Evolutionary conservation across 108 stramenopile species (phyloP).

Genomic region (Asterionellopsis glacialis): DNA sequence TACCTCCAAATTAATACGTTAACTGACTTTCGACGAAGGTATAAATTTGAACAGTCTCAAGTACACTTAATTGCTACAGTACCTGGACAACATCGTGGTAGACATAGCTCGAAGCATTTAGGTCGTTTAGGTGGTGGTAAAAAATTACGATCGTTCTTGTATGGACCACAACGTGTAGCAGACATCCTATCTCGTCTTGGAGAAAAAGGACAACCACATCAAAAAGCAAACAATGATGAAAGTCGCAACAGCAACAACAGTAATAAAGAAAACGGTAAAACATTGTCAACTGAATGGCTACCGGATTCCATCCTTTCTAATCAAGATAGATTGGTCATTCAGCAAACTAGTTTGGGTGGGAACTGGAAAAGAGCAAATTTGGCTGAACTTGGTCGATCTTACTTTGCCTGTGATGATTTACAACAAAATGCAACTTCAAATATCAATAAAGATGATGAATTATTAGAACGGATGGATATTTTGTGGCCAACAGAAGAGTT

Average conservation of each 20-base stretch:
- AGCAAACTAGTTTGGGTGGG: conserved; percentile 70
- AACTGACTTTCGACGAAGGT: conserved; percentile 24
- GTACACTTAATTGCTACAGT: conserved; percentile 66
- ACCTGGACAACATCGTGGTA: conserved; percentile 51
- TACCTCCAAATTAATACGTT: conserved; percentile 33
- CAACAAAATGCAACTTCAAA: not conserved
- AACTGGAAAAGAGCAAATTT: conserved; percentile 51
- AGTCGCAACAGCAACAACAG: conserved; percentile 9
- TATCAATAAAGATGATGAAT: not conserved
- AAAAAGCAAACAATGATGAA: too few species aligned
- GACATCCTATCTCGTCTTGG: conserved; percentile 44
- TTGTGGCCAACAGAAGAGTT: conserved; percentile 68
- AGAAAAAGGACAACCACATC: not conserved
- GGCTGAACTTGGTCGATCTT: conserved; percentile 40
- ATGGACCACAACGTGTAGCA: conserved; percentile 67
- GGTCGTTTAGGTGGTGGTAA: conserved; percentile 8
- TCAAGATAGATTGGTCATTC: conserved; percentile 53
- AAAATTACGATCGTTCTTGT: conserved; percentile 16
- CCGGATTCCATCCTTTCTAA: conserved; percentile 30
- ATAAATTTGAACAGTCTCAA: conserved; percentile 50
- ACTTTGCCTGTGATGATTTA: conserved; percentile 29
- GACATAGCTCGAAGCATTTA: conserved; percentile 8
- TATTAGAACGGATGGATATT: conserved; percentile 50
- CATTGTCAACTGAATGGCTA: conserved; percentile 24
- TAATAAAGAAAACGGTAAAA: not conserved